Percentiles rank a stretch among this genome's conserved stretches.
These are phyloP conservation scores for Fraxinus dipetala DNA, from an alignment of 305 asterid genomes.

Conservation along the genomic window DNA sequence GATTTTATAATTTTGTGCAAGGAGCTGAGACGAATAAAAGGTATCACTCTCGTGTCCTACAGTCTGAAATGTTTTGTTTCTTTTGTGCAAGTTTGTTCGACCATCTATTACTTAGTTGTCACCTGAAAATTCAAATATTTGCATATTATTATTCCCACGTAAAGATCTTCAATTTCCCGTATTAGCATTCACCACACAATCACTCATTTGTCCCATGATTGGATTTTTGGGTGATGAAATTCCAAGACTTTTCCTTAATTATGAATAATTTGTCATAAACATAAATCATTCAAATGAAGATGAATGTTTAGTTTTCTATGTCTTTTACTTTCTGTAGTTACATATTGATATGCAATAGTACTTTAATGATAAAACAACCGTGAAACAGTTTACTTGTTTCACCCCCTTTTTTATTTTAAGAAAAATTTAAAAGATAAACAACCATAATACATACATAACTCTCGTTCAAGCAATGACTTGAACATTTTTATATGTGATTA, in stretches of 20 bases:
- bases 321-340: neutral
- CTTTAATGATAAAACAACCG: neutral
- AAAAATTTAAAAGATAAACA: neutral
- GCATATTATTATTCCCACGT: neutral
- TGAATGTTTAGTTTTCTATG: neutral
- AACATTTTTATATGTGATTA: neutral
- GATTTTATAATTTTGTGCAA: constrained; percentile 97
- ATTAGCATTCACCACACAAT: neutral
- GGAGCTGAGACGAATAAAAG: constrained; percentile 98
- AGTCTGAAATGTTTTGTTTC: neutral
- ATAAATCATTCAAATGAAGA: neutral
- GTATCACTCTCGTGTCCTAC: constrained; percentile 26
- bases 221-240: neutral
- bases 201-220: neutral
- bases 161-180: neutral
- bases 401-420: neutral
- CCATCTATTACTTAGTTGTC: neutral
- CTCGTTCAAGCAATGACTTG: neutral
- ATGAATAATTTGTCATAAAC: neutral
- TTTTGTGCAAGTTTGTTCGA: constrained; percentile 7
- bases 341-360: neutral
- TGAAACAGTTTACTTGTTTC: neutral
- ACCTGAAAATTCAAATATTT: neutral
- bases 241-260: neutral
- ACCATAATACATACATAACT: neutral